Evolutionary conservation across 2,329 filamentous ascomycete species (phyloP), one percentile per base, ranked within the genome.

Genomic region (Colletotrichum lupini): DNA sequence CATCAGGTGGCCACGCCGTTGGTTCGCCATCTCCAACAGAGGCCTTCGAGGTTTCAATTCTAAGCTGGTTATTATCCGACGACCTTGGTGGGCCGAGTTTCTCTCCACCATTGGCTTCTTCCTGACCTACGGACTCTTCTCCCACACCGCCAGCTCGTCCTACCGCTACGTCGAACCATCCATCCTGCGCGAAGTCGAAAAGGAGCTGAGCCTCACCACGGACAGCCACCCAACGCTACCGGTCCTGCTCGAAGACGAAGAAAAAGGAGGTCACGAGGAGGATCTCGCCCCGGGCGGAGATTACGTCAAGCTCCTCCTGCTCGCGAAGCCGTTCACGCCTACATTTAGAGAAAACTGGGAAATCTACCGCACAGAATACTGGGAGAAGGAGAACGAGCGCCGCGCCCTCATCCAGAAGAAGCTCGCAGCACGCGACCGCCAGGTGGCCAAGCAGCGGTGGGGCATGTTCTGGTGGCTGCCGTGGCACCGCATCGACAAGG

Each of bases 301-400:
- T 83, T 94, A 96, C 79, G 92, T 99, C 77, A 97, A 97, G 82
- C 88, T 99, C 1, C 86, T 98, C 22, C 87, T 99, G 8, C 89
- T 98, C 12, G 95, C 97, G 1, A 99, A 99, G 81, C 95, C 95
- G 0, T 99, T 99, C 80, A 97, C 94, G 6, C 93, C 97, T 0
- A 95, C 94, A 59, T 99, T 99, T 79, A 90, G 97, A 24, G 95
- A 98, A 81, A 97, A 98, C 76, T 99, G 97, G 97, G 97, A 99
- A 80, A 88, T 96, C 19, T 99, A 97, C 83, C 90, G 97, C 66
- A 92, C 93, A 42, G 95, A 98, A 74, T 99, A 98, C 83, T 99
- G 97, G 97, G 96, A 98, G 78, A 92, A 92, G 74, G 97, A 99
- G 82, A 99, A 99, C 80, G 95, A 97, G 81, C 92, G 96, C 2